Conservation (phyloP, 1,284 basidiomycete genomes). For the Ustilago cynodontis region DNA sequence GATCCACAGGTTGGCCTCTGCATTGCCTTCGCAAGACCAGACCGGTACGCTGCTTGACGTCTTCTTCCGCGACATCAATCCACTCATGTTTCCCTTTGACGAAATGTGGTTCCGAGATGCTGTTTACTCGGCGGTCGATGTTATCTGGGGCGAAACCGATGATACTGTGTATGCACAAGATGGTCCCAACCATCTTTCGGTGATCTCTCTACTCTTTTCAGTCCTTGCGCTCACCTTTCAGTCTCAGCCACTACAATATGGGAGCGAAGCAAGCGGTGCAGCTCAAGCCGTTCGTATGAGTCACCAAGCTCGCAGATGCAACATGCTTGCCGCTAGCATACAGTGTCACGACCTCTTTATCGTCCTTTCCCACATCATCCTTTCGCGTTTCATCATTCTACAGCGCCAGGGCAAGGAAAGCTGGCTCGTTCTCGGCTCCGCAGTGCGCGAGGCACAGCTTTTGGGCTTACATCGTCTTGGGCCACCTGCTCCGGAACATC, state of each 20-base stretch:
- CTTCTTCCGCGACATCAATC: slow-evolving; percentile 42
- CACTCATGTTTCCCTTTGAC: slow-evolving; percentile 38
- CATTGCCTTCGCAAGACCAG: slow-evolving; percentile 13
- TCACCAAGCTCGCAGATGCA: slow-evolving; percentile 5
- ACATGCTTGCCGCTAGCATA: slow-evolving; percentile 21
- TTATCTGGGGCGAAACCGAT: slow-evolving; percentile 21
- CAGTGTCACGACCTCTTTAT: slow-evolving; percentile 23
- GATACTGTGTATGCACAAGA: slow-evolving; percentile 13
- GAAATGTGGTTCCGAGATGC: slow-evolving; percentile 37
- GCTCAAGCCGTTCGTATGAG: slow-evolving; percentile 15
- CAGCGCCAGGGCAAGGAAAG: slow-evolving; percentile 34
- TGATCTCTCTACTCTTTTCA: slow-evolving; percentile 17
- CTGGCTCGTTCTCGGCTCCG: slow-evolving; percentile 20
- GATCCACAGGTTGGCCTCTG: slow-evolving; percentile 14
- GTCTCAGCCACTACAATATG: slow-evolving; percentile 12
- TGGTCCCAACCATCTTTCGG: slow-evolving; percentile 25
- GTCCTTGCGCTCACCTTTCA: slow-evolving; percentile 20
- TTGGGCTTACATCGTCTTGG: slow-evolving; percentile 34
- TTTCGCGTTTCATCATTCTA: slow-evolving; percentile 21
- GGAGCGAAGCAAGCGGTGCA: slow-evolving; percentile 14
- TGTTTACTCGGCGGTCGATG: slow-evolving; percentile 19
- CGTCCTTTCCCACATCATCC: slow-evolving; percentile 19
- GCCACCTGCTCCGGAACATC: neutral
- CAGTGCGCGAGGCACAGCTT: slow-evolving; percentile 18
- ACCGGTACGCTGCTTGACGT: slow-evolving; percentile 18